phyloP scores from a whole-genome alignment of 176 grass and related monocot genomes.

The sorghum (Sorghum bicolor) region DNA sequence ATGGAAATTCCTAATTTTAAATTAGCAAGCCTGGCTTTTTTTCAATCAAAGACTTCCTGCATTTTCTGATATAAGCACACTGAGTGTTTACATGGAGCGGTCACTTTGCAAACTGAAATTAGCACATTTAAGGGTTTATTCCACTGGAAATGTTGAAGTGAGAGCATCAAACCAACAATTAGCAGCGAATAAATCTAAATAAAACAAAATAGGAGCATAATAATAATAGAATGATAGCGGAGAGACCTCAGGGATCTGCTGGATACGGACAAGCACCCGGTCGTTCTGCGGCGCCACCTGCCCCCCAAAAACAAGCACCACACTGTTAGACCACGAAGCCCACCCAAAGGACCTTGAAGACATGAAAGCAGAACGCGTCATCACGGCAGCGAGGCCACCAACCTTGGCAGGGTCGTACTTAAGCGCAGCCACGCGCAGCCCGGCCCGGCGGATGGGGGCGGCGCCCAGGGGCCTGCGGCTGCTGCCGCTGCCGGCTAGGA shows the following conservation, averaged over 20 bases:
- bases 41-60: background rate
- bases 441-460: constrained; percentile 1
- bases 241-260: constrained; percentile 80
- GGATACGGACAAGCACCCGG: constrained; percentile 78
- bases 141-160: background rate
- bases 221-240: background rate
- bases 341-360: background rate
- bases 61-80: background rate
- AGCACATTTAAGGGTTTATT: background rate
- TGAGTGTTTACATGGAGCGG: background rate
- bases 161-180: background rate
- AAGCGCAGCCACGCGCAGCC: constrained; percentile 47
- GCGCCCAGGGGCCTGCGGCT: constrained; percentile 17
- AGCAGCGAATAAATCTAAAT: background rate
- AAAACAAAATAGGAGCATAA: background rate
- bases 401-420: constrained; percentile 85
- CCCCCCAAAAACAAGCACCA: background rate
- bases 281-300: constrained; percentile 85
- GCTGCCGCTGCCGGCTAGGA: constrained; percentile 22
- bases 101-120: background rate
- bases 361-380: background rate
- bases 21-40: no score
- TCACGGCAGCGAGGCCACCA: background rate
- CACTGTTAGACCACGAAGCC: constrained; percentile 10
- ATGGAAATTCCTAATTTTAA: background rate